Conservation (phyloP, 371 early-diverging fungal genomes). For the Rhizomucor miehei region DNA sequence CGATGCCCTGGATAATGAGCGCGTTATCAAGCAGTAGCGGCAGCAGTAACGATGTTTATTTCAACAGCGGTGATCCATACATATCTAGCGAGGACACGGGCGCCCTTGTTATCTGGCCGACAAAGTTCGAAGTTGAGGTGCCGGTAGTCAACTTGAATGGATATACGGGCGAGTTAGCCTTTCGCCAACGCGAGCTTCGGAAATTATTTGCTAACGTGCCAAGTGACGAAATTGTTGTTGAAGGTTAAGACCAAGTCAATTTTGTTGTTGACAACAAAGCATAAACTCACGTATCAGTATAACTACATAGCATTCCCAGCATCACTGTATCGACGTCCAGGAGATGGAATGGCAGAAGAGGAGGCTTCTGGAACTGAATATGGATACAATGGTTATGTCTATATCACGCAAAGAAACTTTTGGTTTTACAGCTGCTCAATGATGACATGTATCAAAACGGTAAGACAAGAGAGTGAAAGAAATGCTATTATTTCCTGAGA, state of each 20-base stretch:
- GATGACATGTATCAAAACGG: constrained; percentile 38
- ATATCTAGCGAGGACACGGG: constrained; percentile 3
- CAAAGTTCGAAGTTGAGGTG: constrained; percentile 28
- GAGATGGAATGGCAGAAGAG: constrained; percentile 1
- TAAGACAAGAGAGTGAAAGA: no score
- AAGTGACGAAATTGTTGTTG: constrained; percentile 31
- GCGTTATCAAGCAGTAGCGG: constrained; percentile 12
- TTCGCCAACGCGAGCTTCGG: constrained; percentile 28
- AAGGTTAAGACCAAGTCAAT: constrained; percentile 19
- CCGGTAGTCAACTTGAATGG: constrained; percentile 17
- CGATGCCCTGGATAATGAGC: constrained; percentile 44
- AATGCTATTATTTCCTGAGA: no score
- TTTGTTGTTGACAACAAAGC: not conserved
- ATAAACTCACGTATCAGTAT: not conserved
- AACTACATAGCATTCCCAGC: constrained; percentile 24
- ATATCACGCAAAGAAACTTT: constrained; percentile 32
- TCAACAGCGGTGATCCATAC: constrained; percentile 3
- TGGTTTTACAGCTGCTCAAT: constrained; percentile 44
- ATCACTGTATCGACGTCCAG: constrained; percentile 24
- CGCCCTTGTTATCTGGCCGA: constrained; percentile 32
- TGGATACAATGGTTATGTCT: constrained; percentile 32
- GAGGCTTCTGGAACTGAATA: no score
- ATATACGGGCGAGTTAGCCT: constrained; percentile 23
- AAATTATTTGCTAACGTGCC: constrained; percentile 31
- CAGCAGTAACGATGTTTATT: constrained; percentile 10